A percentile compares a stretch with the other conserved stretches of the same genome.
phyloP scores from a whole-genome alignment of 2,329 filamentous ascomycete genomes.

The Penicillium aurantiogriseum region DNA sequence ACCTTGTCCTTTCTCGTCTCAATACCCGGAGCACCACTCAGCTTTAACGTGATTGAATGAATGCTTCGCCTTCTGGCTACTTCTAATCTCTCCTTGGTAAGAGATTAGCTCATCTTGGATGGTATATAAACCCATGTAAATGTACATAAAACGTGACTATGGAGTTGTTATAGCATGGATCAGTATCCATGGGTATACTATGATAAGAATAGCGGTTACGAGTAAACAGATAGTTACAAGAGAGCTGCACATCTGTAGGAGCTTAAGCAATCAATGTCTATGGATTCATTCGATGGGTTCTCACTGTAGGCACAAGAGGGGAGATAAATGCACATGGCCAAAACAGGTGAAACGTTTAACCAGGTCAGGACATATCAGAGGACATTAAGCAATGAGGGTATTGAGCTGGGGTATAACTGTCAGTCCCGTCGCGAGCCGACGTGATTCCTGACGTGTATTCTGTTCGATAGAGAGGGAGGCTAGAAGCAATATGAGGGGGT shows the following conservation, averaged over 20 bases:
- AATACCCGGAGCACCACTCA: slow-evolving; percentile 9
- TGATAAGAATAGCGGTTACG: background rate
- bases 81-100: background rate
- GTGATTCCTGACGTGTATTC: background rate
- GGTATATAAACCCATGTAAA: background rate
- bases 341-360: background rate
- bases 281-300: background rate
- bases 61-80: slow-evolving; percentile 1
- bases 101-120: background rate
- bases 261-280: background rate
- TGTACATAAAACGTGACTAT: background rate
- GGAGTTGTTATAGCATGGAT: background rate
- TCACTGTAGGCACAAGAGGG: background rate
- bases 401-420: background rate
- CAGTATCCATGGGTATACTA: background rate
- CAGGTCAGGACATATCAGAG: background rate
- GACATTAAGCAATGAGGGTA: background rate
- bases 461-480: background rate
- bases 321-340: background rate
- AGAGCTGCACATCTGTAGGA: background rate
- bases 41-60: slow-evolving; percentile 1
- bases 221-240: background rate
- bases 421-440: background rate
- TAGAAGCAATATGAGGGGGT: background rate
- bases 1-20: background rate